Evolutionary conservation across 345 rosid genomes (phyloP).

Genomic region (Lepidium aucheri): DNA sequence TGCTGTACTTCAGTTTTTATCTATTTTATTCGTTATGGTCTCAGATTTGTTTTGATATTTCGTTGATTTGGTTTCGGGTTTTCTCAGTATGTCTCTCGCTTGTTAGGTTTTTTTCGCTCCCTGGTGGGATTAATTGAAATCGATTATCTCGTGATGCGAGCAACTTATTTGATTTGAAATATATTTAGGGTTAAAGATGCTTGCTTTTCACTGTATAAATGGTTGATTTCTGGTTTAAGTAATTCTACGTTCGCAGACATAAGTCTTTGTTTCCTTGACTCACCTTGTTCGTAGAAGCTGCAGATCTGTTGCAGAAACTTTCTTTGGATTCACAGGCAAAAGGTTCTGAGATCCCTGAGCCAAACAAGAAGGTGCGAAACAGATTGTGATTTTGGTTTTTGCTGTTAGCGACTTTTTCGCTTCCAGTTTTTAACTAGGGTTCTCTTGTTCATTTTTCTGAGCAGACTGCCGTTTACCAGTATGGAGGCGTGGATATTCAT

Average conservation of each 20-base stretch:
- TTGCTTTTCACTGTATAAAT: neutral
- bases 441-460: neutral
- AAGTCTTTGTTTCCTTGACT: slow-evolving; percentile 44
- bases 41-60: neutral
- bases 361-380: slow-evolving; percentile 53
- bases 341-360: slow-evolving; percentile 60
- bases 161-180: neutral
- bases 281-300: slow-evolving; percentile 42
- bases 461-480: slow-evolving; percentile 59
- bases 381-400: neutral
- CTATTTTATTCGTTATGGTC: neutral
- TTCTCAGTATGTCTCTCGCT: neutral
- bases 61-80: neutral
- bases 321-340: slow-evolving; percentile 60
- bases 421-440: neutral
- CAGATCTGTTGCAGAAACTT: slow-evolving; percentile 76
- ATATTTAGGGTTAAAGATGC: neutral
- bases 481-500: slow-evolving; percentile 50
- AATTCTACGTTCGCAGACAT: neutral
- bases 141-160: neutral
- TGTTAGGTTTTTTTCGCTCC: neutral
- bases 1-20: neutral
- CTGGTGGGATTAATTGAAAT: neutral
- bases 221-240: neutral
- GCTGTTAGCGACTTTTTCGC: neutral